Evolutionary conservation across 2,329 filamentous ascomycete species (phyloP).

Genomic region (Aspergillus fijiensis): DNA sequence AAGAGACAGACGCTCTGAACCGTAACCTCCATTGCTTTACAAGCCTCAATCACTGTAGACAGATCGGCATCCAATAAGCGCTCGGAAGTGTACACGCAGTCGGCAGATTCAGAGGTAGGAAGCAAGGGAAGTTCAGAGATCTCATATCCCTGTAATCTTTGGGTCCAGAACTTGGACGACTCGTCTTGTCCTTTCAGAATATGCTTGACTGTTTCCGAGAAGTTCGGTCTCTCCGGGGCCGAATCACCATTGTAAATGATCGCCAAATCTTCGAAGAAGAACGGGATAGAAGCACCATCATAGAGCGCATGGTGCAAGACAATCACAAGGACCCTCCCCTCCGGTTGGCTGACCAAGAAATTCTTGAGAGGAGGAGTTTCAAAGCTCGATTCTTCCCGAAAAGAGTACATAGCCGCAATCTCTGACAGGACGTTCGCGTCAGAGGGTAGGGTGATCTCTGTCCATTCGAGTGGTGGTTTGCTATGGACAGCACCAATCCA

Average conservation of each 20-base stretch:
- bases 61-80: slow-evolving; percentile 20
- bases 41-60: slow-evolving; percentile 17
- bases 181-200: slow-evolving; percentile 50
- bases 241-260: slow-evolving; percentile 56
- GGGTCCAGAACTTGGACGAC: slow-evolving; percentile 36
- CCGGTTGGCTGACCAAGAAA: slow-evolving; percentile 32
- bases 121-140: slow-evolving; percentile 23
- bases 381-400: slow-evolving; percentile 22
- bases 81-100: slow-evolving; percentile 22
- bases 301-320: slow-evolving; percentile 82
- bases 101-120: slow-evolving; percentile 4
- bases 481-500: slow-evolving; percentile 33
- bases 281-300: slow-evolving; percentile 74
- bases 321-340: slow-evolving; percentile 50
- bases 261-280: slow-evolving; percentile 69
- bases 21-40: slow-evolving; percentile 30
- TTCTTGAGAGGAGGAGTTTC: slow-evolving; percentile 33
- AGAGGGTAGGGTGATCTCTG: slow-evolving; percentile 21
- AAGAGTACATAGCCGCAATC: slow-evolving; percentile 13
- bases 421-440: slow-evolving; percentile 15
- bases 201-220: slow-evolving; percentile 54
- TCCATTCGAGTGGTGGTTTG: slow-evolving; percentile 19
- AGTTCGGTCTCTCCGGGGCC: slow-evolving; percentile 19
- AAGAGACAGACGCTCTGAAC: slow-evolving; percentile 32
- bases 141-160: slow-evolving; percentile 24